Base-by-base conservation (phyloP, 257 asterid genomes). In the Fraxinus americana region DNA sequence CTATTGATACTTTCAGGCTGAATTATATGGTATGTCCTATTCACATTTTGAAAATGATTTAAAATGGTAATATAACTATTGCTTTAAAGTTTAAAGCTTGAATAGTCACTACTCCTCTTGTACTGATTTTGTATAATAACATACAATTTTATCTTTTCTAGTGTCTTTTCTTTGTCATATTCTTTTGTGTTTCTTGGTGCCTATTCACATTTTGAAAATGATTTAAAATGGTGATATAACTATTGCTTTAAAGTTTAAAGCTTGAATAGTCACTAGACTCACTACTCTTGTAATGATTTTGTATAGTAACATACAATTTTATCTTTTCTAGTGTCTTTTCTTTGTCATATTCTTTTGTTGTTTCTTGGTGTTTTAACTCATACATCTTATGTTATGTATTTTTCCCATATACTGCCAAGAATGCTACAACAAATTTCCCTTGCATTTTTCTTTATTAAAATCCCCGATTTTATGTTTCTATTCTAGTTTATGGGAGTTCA, bases 21-120 rank as follows among this genome's bases (percentile, higher is more conserved):
- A 72, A 45, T 32, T 72, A 72, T 45, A 72, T 72, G 76, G 76
- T 72, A 72, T 23, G 75, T 14, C 23, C 27, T 1, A 27, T 5
- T 12, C 38, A 21, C 17, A 72, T 57, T 72, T 27, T 61, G 35
- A 61, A 61, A 23, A 10, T 9, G 12, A 10, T 7, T n/a, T 25
- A 16, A 61, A 8, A 3, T 9, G 68, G 34, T 23, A 6, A 7
- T 23, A 8, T 21, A 25, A 12, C 16, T 21, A 2, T 61, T 61
- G 17, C 16, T 61, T 61, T 25, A 61, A 8, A 10, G 10, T 21
- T 57, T 57, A 57, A 7, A 61, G 68, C 17, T 61, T 61, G 8
- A 10, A 61, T 25, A 8, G 30, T 8, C 10, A 7, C 13, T 21
- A 59, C 14, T 59, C 4, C 32, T 59, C 14, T 59, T n/a, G 13